A percentile compares a stretch with the other conserved stretches of the same genome.
Evolutionary conservation across 345 rosid genomes (phyloP).

Genomic region (Boechera stricta): DNA sequence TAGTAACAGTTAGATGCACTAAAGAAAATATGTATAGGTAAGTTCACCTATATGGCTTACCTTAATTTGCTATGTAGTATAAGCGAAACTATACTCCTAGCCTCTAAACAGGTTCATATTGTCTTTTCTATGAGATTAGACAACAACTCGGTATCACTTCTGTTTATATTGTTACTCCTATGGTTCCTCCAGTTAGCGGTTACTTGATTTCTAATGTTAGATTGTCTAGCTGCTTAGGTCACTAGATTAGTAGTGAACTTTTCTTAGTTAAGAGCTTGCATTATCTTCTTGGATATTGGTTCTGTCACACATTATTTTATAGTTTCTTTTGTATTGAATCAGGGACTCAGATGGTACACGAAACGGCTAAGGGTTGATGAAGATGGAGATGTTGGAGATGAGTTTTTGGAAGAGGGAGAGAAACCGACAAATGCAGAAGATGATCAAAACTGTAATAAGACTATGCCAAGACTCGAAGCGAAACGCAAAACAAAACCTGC

Average conservation of each 20-base stretch:
- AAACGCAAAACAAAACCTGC: constrained; percentile 36
- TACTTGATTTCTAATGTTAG: background rate
- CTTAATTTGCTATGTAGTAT: constrained; percentile 6
- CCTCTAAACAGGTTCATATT: background rate
- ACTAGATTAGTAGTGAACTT: background rate
- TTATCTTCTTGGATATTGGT: background rate
- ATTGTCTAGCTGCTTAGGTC: background rate
- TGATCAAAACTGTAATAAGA: constrained; percentile 10
- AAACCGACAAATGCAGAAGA: constrained; percentile 7
- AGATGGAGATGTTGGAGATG: constrained; percentile 96
- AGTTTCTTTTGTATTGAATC: constrained; percentile 21
- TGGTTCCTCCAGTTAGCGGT: background rate
- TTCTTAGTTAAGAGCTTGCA: background rate
- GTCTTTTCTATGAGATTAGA: background rate
- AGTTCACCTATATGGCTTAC: background rate
- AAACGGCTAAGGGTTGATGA: constrained; percentile 78
- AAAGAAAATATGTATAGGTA: background rate
- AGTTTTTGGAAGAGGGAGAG: constrained; percentile 74
- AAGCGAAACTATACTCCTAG: background rate
- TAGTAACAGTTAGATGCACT: constrained; percentile 8
- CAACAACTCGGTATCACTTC: background rate
- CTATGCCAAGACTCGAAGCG: constrained; percentile 10
- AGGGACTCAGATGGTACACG: constrained; percentile 93
- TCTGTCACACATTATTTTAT: background rate
- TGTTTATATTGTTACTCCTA: background rate